Evolutionary conservation across 768 basidiomycete genomes (phyloP), one percentile per base, ranked within the genome.

Genomic region (Auricularia auricula-judae): DNA sequence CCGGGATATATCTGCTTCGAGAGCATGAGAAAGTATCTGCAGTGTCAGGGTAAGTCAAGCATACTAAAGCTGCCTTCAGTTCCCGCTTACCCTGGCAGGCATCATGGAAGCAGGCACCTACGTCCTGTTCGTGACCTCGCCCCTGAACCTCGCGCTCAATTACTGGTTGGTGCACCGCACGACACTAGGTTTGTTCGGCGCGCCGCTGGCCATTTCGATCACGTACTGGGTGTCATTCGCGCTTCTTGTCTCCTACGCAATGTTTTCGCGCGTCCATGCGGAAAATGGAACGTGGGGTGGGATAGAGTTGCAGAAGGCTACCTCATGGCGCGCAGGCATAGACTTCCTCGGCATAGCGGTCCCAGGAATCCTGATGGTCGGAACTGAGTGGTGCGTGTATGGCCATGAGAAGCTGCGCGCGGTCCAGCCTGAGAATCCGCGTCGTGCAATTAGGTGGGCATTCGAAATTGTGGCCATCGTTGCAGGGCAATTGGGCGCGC

Each of bases 391-490:
- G 88, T 88, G 70, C 63, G 79, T 65, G 4, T 18, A 35, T 2
- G 39, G 39, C 39, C 39, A 14, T 42, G 8, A 42, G 1, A 7
- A 7, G 39, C 39, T 14, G 1, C 39, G 39, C 29, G 3, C 39
- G 39, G 39, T 14, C 39, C 39, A 42, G 39, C 39, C 39, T 42
- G 3, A 42, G 39, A 29, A 4, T 42, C 39, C 39, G 12, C 39
- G 39, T n/a, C 56, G 5, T 29, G 10, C 21, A 21, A 65, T 29
- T 63, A 89, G 88, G 88, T 86, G 86, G 54, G 86, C 88, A 0
- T 91, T 91, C 67, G 89, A 91, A 70, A 88, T 91, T 44, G 89
- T 91, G 11, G 87, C 89, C 3, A 76, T 91, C 29, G 86, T 87
- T 18, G 89, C 89, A 3, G 89, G 88, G 3, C 79, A 83, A 21